Evolutionary conservation across 2,329 filamentous ascomycete species (phyloP), one percentile per base, ranked within the genome.

Genomic region (Chrysoporthe deuterocubensis): DNA sequence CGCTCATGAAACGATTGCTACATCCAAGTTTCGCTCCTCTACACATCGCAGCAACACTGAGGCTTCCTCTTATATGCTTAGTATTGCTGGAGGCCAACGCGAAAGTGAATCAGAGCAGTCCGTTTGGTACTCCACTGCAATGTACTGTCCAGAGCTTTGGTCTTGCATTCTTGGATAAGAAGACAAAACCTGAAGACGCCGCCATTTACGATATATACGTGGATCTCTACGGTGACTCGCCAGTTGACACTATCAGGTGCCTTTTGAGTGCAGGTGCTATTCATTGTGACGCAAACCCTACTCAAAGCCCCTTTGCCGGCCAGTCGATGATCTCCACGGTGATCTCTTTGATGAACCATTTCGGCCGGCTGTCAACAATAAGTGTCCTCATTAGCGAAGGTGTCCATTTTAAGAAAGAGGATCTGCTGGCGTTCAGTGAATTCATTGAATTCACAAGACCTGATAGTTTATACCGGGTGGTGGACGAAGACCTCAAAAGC

Each of bases 41-140:
- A 34, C 58, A 66, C 37, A 26, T 62, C 37, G 65, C 65, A 9
- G 58, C 46, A 32, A 26, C 48, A 16, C 5, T 66, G 18, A 62
- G 46, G 3, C 48, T 62, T 5, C 21, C 40, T 1, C n/a, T 37
- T 9, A 52, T 60, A 2, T 69, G 64, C 2, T 32, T 14, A 2
- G 9, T 0, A 3, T 48, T 64, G 2, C 6, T 64, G 21, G 16
- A 18, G 0, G 2, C n/a, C 2, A 40, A 52, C 1, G 8, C 9
- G 3, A 26, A 6, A 1, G 8, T 65, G 5, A 2, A 65, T 21
- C 44, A 21, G n/a, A 7, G 2, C 8, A 65, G 44, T 34, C 5
- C 2, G 1, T 65, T 65, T 14, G 56, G 64, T 4, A 37, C 50
- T 18, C 64, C 64, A 6, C 44, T 65, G 2, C 56, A 60, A 14